Base-by-base conservation (phyloP, 1,139 yeast species). In the Torulaspora globosa region DNA sequence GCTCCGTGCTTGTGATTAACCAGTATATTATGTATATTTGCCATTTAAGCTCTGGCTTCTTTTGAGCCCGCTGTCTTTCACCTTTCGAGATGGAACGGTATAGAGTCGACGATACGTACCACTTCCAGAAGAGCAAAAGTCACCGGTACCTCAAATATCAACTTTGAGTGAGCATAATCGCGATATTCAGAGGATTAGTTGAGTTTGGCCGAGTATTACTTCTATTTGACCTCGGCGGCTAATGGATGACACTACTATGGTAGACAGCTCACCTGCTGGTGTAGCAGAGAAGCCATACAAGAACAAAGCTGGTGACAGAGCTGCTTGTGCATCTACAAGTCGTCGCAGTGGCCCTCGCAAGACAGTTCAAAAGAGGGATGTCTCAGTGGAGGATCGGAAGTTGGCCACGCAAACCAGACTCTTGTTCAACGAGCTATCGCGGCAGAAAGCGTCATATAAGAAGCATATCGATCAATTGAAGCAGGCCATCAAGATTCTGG, bases 401-500 rank as follows among this genome's bases (percentile, higher is more conserved):
- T 32, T 47, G 32, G 39, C 40, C 6, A 39, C 36, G n/a, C 39
- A 44, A 28, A 34, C 35, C 12, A 44, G 40, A 38, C 40, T 47
- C 11, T 44, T 44, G 9, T 34, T 31, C 33, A 43, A 39, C 29
- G 48, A 47, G 38, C 29, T 44, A 3, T 36, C 43, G n/a, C 38
- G 39, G 15, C 50, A 47, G 29, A 30, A 38, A 14, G n/a, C 14
- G 10, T 36, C 37, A 14, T 39, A 56, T 38, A 52, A 61, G 14
- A 60, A 61, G 38, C 50, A 69, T 2, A 48, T 39, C 21, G 64
- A 64, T 9, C 51, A 63, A 0, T 53, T 74, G 40, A 63, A 63
- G 39, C 65, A 70, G 33, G 74, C 75, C 0, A 59, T 64, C 31
- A 63, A 62, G 19, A 66, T 71, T 32, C 43, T 66, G 1, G 51